A percentile compares a stretch with the other conserved stretches of the same genome.
Conservation (phyloP, 805 yeast species). For the Saturnispora halmiae region DNA sequence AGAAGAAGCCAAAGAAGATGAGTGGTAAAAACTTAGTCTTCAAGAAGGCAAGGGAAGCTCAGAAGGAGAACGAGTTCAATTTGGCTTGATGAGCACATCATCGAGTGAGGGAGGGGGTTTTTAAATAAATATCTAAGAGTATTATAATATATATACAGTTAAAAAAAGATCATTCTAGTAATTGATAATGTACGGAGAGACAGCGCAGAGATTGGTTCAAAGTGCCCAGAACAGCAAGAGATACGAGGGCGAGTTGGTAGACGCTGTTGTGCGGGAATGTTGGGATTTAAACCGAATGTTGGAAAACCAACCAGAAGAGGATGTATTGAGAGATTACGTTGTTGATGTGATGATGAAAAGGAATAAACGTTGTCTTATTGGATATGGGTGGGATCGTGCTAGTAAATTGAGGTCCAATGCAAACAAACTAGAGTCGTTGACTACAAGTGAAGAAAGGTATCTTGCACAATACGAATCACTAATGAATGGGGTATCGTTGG, state of each 20-base stretch:
- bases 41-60: slow-evolving; percentile 62
- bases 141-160: too few relatives aligned
- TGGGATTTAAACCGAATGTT: slow-evolving; percentile 2
- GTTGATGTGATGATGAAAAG: slow-evolving; percentile 3
- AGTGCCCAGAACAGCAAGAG: background rate
- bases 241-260: slow-evolving; percentile 6
- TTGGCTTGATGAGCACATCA: too few relatives aligned
- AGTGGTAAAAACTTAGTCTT: slow-evolving; percentile 68
- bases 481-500: slow-evolving; percentile 61
- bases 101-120: too few relatives aligned
- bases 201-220: slow-evolving; percentile 1
- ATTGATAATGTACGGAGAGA: slow-evolving; percentile 1
- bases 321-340: slow-evolving; percentile 3
- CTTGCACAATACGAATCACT: slow-evolving; percentile 60
- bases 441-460: slow-evolving; percentile 76
- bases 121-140: too few relatives aligned
- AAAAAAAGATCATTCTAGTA: too few relatives aligned
- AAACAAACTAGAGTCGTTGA: slow-evolving; percentile 38
- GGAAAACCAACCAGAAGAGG: background rate
- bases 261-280: slow-evolving; percentile 3
- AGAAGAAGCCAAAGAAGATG: slow-evolving; percentile 46
- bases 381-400: slow-evolving; percentile 67
- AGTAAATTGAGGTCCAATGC: slow-evolving; percentile 48
- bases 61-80: slow-evolving; percentile 70
- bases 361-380: slow-evolving; percentile 82